These are phyloP conservation scores for Penicillium glabrum DNA, from an alignment of 2,329 filamentous ascomycete species.

Conservation along the genomic window DNA sequence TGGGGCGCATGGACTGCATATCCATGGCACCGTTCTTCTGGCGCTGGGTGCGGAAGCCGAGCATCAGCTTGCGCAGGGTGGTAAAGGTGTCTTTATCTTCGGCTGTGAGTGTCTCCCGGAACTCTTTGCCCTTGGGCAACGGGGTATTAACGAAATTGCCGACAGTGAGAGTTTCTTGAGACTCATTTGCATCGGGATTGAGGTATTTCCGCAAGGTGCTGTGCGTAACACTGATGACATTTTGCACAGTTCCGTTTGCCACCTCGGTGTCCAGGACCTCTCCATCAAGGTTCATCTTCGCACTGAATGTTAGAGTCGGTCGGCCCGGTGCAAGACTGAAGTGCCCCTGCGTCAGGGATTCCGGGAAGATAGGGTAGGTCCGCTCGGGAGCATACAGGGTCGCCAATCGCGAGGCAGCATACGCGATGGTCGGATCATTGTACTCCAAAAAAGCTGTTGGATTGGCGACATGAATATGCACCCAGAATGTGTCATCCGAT, in stretches of 20 bases:
- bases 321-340: slow-evolving; percentile 56
- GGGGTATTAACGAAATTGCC: slow-evolving; percentile 25
- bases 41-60: slow-evolving; percentile 37
- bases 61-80: slow-evolving; percentile 39
- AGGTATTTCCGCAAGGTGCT: slow-evolving; percentile 41
- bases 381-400: slow-evolving; percentile 56
- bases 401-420: slow-evolving; percentile 55
- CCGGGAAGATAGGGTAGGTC: slow-evolving; percentile 58
- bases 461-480: slow-evolving; percentile 64
- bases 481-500: slow-evolving; percentile 52
- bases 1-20: slow-evolving; percentile 18
- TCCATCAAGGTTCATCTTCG: slow-evolving; percentile 53
- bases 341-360: slow-evolving; percentile 46
- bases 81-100: slow-evolving; percentile 38
- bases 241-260: slow-evolving; percentile 53
- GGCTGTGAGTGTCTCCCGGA: slow-evolving; percentile 29
- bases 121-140: slow-evolving; percentile 13
- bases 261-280: slow-evolving; percentile 56
- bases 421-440: slow-evolving; percentile 52
- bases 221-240: slow-evolving; percentile 56
- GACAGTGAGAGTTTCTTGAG: slow-evolving; percentile 26
- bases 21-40: slow-evolving; percentile 42
- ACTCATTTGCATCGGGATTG: slow-evolving; percentile 22
- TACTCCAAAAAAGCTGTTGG: slow-evolving; percentile 61
- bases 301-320: slow-evolving; percentile 63